Percentiles rank a stretch among this genome's conserved stretches.
Evolutionary conservation across 2,329 filamentous ascomycete species (phyloP).

Genomic region (Orbilia blumenaviensis): DNA sequence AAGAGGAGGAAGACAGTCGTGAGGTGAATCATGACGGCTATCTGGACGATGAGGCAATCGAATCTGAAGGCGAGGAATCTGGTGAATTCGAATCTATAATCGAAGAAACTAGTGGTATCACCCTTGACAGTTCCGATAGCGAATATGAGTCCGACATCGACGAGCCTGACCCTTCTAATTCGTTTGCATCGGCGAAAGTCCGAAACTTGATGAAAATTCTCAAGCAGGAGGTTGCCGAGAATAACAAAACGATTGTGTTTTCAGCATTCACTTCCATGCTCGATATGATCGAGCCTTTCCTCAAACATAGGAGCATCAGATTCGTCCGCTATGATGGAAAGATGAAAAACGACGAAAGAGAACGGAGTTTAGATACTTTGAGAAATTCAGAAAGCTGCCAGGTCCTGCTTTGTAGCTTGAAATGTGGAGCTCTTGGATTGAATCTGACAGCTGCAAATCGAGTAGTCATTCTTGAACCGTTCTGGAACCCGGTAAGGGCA

Average conservation of each 20-base stretch:
- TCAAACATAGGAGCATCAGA: slow-evolving; percentile 75
- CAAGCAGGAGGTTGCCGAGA: slow-evolving; percentile 74
- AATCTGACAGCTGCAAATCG: slow-evolving; percentile 93
- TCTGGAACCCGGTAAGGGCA: slow-evolving; percentile 86
- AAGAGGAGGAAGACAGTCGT: slow-evolving; percentile 26
- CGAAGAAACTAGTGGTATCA: slow-evolving; percentile 37
- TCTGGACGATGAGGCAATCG: slow-evolving; percentile 55
- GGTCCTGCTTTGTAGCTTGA: slow-evolving; percentile 89
- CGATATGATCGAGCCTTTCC: slow-evolving; percentile 91
- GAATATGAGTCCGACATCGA: slow-evolving; percentile 59
- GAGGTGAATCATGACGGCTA: slow-evolving; percentile 18
- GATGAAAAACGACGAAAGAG: slow-evolving; percentile 92
- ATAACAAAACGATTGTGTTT: slow-evolving; percentile 97
- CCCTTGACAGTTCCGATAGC: slow-evolving; percentile 23
- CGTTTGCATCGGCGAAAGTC: slow-evolving; percentile 87
- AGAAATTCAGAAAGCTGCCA: slow-evolving; percentile 69
- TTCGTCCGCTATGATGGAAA: slow-evolving; percentile 92
- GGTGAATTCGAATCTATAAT: slow-evolving; percentile 25
- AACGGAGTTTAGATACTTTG: slow-evolving; percentile 81
- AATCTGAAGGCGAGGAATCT: slow-evolving; percentile 50
- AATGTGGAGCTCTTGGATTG: slow-evolving; percentile 89
- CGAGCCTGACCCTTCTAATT: slow-evolving; percentile 60
- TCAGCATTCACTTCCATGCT: slow-evolving; percentile 99
- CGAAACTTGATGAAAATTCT: slow-evolving; percentile 83
- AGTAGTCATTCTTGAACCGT: slow-evolving; percentile 94